Evolutionary conservation across 441 rosid species (phyloP), one percentile per base, ranked within the genome.

Genomic region (Adansonia gregorii): DNA sequence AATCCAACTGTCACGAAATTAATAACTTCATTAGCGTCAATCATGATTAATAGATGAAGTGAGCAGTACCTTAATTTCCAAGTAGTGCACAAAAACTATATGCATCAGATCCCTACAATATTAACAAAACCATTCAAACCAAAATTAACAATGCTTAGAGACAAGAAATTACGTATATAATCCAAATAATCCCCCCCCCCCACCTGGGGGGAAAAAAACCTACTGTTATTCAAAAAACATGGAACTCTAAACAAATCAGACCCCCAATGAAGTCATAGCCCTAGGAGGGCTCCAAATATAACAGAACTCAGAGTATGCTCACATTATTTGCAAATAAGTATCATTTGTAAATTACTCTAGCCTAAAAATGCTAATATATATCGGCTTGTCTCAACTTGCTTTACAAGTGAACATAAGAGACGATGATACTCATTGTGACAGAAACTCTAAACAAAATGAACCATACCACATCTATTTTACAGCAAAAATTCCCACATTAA

Each of bases 31-130:
- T 69, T 24, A 22, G 58, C 7, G 58, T 69, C 14, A 69, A 69
- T 70, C 24, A 71, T 27, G 17, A 70, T 51, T 70, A 31, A 54
- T 61, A 35, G 41, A 64, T 76, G 52, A 76, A 52, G 77, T 77
- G 76, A 39, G 48, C 12, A 78, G 12, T 82, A 95, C 99, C 99
- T 93, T 92, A 69, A 92, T 90, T 87, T 95, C 98, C 94, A 92
- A 83, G 88, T 95, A 95, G 89, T 95, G 98, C 74, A 95, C 99
- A 52, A 95, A 91, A 78, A 95, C 99, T 75, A 95, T 93, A 83
- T 95, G 98, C 94, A 86, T 92, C 91, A 92, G 68, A 14, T 93
- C 93, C 87, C 99, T 95, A 97, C 67, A 87, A 83, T 58, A 74
- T 45, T n/a, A 49, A 70, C 20, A 70, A 70, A 70, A 49, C 17